Conservation (phyloP, 163 green algal genomes). For the Chloromonas sp. region DNA sequence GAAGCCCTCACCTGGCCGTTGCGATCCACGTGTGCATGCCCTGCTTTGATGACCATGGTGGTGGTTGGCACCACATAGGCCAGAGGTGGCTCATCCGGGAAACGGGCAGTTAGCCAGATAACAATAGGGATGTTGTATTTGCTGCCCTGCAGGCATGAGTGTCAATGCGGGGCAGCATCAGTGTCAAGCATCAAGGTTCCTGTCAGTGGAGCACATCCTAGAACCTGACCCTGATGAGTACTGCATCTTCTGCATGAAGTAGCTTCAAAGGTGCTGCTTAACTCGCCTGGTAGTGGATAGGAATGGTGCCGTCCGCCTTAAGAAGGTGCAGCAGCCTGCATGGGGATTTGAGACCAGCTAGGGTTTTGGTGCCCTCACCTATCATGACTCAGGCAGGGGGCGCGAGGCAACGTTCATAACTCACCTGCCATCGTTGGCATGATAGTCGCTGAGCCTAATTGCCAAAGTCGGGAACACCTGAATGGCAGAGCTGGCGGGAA, state of each 20-base stretch:
- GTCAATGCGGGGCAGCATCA: background rate
- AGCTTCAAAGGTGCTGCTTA: background rate
- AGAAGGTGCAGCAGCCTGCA: slow-evolving; percentile 57
- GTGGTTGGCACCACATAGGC: slow-evolving; percentile 80
- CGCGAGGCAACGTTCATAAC: background rate
- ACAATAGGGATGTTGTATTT: slow-evolving; percentile 93
- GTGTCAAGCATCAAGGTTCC: no score
- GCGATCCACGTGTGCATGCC: slow-evolving; percentile 44
- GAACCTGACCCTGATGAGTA: no score
- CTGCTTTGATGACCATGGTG: slow-evolving; percentile 86
- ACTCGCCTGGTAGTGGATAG: slow-evolving; percentile 75
- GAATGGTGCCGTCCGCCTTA: slow-evolving; percentile 77
- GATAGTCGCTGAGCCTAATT: slow-evolving; percentile 38
- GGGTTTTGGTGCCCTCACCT: background rate
- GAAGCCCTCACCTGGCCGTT: slow-evolving; percentile 22
- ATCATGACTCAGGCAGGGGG: no score
- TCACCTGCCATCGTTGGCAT: slow-evolving; percentile 62
- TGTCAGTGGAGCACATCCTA: no score
- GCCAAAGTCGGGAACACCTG: slow-evolving; percentile 41
- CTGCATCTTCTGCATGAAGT: no score
- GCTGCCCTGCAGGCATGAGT: slow-evolving; percentile 32
- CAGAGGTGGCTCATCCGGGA: slow-evolving; percentile 65
- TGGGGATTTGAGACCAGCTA: background rate
- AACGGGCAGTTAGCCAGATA: slow-evolving; percentile 79
- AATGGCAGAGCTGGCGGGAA: background rate